Evolutionary conservation across 2,329 filamentous ascomycete species (phyloP), one percentile per base, ranked within the genome.

Genomic region (Pseudogymnoascus sp.): DNA sequence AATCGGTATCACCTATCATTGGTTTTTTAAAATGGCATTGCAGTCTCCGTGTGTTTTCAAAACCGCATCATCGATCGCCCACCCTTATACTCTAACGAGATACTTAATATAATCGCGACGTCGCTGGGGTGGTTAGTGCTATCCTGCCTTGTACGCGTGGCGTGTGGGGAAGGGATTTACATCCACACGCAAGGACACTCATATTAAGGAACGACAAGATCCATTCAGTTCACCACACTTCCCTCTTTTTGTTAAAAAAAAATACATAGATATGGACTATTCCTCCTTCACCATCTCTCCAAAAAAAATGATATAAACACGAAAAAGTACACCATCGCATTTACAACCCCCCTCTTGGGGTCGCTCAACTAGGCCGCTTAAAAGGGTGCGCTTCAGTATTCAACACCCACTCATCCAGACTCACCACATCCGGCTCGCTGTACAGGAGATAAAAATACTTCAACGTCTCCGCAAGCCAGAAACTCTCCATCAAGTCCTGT

Each of bases 361-460:
- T n/a, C n/a, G 5, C 28, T 26, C 13, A 45, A 15, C 52, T 23
- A 57, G 69, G 68, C 35, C 70, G 57, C 56, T 63, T 69, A 56
- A 71, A 71, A 38, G 69, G 68, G 66, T 71, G 70, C 12, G 74
- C 74, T 61, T 75, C 74, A 8, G 74, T 75, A 61, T 75, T 75
- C 68, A 87, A 73, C 41, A 88, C 83, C 74, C 78, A 88, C 5
- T 86, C 79, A 71, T 89, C 85, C 68, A 89, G 70, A 70, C 80
- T 86, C 28, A 86, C 75, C 15, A 80, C 67, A 26, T 78, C 76
- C 0, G 87, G 85, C 60, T 85, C 81, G 19, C 83, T 83, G 71
- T 89, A 96, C 57, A 95, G 78, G 60, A 96, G 72, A 71, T 90
- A 96, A 65, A 94, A 95, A 70, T 95, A 95, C 77, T 95, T 96